phyloP scores from a whole-genome alignment of 257 asterid species.

The Forsythia suspensa region DNA sequence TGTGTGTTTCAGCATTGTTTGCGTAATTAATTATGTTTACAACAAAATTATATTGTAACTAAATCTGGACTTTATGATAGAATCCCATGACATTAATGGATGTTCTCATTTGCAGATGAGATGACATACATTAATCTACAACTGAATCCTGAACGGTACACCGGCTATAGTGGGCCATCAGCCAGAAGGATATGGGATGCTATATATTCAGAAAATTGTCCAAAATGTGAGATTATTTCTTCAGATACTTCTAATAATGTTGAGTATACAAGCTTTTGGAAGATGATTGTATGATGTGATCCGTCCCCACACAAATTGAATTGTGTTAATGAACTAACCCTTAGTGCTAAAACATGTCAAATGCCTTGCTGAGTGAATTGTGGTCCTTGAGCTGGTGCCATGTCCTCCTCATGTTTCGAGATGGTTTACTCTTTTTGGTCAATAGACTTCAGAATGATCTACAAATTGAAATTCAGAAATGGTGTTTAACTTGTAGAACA shows the following conservation, averaged over 20 bases:
- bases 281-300: not conserved
- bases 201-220: constrained; percentile 85
- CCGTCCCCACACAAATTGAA: not conserved
- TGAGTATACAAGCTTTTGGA: constrained; percentile 12
- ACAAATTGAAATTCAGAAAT: constrained; percentile 5
- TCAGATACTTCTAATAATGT: constrained; percentile 12
- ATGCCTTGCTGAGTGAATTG: not conserved
- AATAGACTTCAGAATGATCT: constrained; percentile 1
- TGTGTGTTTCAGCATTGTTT: not conserved
- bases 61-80: constrained; percentile 9
- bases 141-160: constrained; percentile 88
- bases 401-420: not conserved
- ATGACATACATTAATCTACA: constrained; percentile 93
- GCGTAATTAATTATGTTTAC: not conserved
- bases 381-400: not conserved
- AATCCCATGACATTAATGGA: constrained; percentile 19
- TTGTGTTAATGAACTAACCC: not conserved
- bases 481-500: not conserved
- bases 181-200: constrained; percentile 98
- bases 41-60: not conserved
- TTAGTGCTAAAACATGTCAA: constrained; percentile 1
- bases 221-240: constrained; percentile 62
- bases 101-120: constrained; percentile 58
- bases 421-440: not conserved
- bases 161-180: constrained; percentile 91